Evolutionary conservation across 306 rosid genomes (phyloP), one percentile per base, ranked within the genome.

Genomic region (Dryas octopetala): DNA sequence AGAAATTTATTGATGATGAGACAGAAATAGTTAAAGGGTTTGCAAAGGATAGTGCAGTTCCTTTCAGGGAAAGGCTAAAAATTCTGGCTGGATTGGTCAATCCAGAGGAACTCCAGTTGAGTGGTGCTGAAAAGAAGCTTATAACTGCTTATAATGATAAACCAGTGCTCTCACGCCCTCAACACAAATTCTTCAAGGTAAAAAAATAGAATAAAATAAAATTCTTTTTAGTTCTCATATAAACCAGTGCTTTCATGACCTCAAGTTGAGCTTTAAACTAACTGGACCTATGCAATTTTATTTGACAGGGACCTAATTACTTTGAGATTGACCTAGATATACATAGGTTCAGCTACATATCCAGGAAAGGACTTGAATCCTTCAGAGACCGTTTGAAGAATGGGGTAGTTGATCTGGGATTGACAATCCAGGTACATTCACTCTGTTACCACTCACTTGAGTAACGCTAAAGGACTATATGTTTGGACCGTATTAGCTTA

Each of bases 111-210:
- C 95, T 94, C 60, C 70, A 66, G 57, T 67, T 94, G 76, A 81
- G 88, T 78, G 80, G 91, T 9, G 55, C 98, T 3, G 98, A 90
- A 81, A 94, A 59, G 76, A 94, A 88, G 81, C 93, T 94, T n/a
- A 73, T 94, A 15, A 43, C 72, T 69, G 88, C 91, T 73, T 91
- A 94, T 66, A 94, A 94, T 76, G 93, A 91, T 80, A 91, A 94
- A 85, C 97, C 97, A 16, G 97, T 94, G 76, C 91, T 94, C 26
- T 94, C 98, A 0, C 92, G 98, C 23, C 98, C 98, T 76, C 98
- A 94, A 70, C 98, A 94, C 69, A 80, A 71, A 14, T 94, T 94
- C 87, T 87, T 77, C 79, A 76, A 55, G 96, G 98, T 93, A 80
- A 28, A 55, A 16, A 55, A 23, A 23, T 23, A 23, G 23, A 23